phyloP scores from a whole-genome alignment of 2,329 filamentous ascomycete genomes.

The Pseudogymnoascus sp. region DNA sequence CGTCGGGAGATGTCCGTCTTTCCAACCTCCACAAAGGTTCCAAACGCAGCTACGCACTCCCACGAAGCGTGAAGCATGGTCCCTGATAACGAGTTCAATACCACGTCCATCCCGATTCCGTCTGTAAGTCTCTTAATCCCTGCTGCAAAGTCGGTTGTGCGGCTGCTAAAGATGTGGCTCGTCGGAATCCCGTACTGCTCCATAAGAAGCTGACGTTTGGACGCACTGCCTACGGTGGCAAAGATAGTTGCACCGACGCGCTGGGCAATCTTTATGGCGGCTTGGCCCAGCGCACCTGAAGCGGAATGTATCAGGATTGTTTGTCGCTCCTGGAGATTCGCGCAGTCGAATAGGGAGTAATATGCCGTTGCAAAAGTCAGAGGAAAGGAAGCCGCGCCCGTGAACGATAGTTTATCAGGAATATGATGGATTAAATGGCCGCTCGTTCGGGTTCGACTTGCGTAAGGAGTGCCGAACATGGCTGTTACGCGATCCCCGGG shows the following conservation, averaged over 20 bases:
- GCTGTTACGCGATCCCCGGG: constrained; percentile 23
- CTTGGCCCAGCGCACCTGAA: constrained; percentile 18
- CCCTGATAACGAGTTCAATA: constrained; percentile 29
- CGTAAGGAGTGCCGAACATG: background rate
- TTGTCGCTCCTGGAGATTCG: constrained; percentile 29
- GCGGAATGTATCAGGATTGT: constrained; percentile 20
- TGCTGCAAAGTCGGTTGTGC: constrained; percentile 29
- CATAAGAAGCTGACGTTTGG: background rate
- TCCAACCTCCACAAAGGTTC: constrained; percentile 36
- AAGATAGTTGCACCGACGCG: constrained; percentile 31
- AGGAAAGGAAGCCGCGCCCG: constrained; percentile 32
- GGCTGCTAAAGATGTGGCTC: constrained; percentile 16
- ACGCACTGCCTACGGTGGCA: constrained; percentile 28
- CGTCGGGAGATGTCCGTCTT: constrained; percentile 20
- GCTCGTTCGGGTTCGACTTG: background rate
- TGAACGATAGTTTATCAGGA: constrained; percentile 31
- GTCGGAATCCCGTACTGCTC: background rate
- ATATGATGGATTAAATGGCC: constrained; percentile 23
- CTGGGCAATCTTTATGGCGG: constrained; percentile 26
- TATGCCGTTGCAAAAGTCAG: constrained; percentile 36
- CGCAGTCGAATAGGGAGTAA: constrained; percentile 35
- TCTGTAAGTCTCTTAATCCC: constrained; percentile 26
- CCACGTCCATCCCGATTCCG: constrained; percentile 27
- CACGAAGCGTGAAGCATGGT: constrained; percentile 27
- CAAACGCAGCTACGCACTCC: constrained; percentile 32